These are phyloP conservation scores for Scedosporium dehoogii DNA, from an alignment of 2,329 filamentous ascomycete species.

Conservation along the genomic window DNA sequence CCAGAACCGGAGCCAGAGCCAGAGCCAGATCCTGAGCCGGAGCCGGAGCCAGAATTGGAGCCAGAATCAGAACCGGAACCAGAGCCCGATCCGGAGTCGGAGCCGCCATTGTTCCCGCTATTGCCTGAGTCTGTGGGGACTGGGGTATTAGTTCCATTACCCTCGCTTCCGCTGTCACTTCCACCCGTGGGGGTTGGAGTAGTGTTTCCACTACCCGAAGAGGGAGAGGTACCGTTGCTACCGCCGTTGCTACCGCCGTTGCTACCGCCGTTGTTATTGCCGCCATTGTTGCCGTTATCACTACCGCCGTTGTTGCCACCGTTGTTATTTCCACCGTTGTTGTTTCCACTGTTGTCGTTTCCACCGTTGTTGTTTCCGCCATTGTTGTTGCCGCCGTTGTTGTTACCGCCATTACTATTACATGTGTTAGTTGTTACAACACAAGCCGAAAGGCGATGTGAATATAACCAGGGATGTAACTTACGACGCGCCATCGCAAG, in stretches of 20 bases:
- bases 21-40: not conserved
- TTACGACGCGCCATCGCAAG: conserved; percentile 33
- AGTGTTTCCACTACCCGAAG: not conserved
- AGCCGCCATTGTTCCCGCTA: not conserved
- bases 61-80: not conserved
- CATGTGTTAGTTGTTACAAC: conserved; percentile 11
- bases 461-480: conserved; percentile 6
- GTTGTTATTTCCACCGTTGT: not conserved
- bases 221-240: not conserved
- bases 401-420: conserved; percentile 10
- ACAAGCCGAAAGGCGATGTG: conserved; percentile 8
- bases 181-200: not conserved
- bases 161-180: not conserved
- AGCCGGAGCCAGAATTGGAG: not conserved
- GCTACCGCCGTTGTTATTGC: not conserved
- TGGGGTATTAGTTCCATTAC: not conserved
- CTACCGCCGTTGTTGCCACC: conserved; percentile 8
- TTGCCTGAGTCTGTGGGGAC: not conserved
- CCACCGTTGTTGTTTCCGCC: not conserved
- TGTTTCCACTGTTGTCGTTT: conserved; percentile 9
- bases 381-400: not conserved
- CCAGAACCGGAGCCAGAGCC: not conserved
- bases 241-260: not conserved
- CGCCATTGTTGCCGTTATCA: not conserved
- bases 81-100: not conserved